These are phyloP conservation scores for Yamadazyma trypodendri DNA, from an alignment of 1,139 yeast genomes.

Conservation along the genomic window DNA sequence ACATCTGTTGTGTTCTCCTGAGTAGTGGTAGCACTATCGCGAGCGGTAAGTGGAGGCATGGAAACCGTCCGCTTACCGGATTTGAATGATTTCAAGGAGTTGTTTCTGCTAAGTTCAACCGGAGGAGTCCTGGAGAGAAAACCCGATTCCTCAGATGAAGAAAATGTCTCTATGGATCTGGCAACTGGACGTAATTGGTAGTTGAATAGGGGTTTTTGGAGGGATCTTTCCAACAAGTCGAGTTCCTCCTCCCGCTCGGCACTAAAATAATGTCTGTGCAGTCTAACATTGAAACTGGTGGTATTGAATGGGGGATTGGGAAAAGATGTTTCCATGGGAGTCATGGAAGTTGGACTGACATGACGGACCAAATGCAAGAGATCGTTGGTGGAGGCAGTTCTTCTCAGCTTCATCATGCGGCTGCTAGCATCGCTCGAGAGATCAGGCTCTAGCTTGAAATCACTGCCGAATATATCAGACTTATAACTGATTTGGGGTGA, in stretches of 20 bases:
- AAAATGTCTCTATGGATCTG: constrained; percentile 30
- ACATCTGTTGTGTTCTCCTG: constrained; percentile 12
- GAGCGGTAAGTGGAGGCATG: background rate
- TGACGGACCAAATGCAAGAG: constrained; percentile 15
- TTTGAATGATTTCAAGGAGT: constrained; percentile 15
- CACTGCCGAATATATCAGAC: constrained; percentile 30
- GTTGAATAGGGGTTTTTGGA: constrained; percentile 11
- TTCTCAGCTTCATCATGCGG: constrained; percentile 14
- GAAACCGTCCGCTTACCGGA: constrained; percentile 5
- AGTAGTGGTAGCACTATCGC: background rate
- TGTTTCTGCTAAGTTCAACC: constrained; percentile 15
- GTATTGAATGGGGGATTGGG: constrained; percentile 6
- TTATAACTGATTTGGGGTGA: constrained; percentile 41
- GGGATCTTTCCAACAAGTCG: constrained; percentile 8
- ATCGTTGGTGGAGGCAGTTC: constrained; percentile 18
- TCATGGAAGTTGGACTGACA: constrained; percentile 12
- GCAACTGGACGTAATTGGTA: constrained; percentile 33
- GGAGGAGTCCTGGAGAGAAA: constrained; percentile 16
- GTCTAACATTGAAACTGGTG: constrained; percentile 4
- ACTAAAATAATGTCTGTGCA: constrained; percentile 2
- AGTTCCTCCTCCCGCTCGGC: constrained; percentile 17
- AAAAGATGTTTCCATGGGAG: constrained; percentile 7
- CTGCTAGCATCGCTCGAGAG: constrained; percentile 10
- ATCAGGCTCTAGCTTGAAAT: constrained; percentile 13
- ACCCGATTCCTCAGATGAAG: constrained; percentile 18